These are phyloP conservation scores for Russula ochroleuca DNA, from an alignment of 768 basidiomycete genomes.

Conservation along the genomic window DNA sequence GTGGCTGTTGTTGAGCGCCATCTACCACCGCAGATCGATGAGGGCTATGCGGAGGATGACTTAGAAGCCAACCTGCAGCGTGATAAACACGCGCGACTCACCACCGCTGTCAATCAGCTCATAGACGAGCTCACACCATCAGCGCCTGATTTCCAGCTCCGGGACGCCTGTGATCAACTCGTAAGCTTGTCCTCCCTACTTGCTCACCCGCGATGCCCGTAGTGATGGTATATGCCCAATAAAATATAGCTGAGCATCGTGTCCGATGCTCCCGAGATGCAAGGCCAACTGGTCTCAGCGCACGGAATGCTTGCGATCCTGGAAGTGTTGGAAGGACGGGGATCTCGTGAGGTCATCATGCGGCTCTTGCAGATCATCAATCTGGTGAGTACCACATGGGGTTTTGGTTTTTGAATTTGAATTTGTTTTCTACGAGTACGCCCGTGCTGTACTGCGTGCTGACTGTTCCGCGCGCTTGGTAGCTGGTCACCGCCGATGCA, in stretches of 20 bases:
- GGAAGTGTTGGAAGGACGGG: slow-evolving; percentile 85
- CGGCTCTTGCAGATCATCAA: slow-evolving; percentile 88
- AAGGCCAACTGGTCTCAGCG: slow-evolving; percentile 79
- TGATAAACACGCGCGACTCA: slow-evolving; percentile 89
- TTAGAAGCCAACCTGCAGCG: slow-evolving; percentile 87
- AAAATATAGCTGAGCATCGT: slow-evolving; percentile 66
- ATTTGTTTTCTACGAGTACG: background rate
- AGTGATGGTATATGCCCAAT: background rate
- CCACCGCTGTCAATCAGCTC: slow-evolving; percentile 72
- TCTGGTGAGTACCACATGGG: slow-evolving; percentile 47
- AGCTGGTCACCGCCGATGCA: slow-evolving; percentile 60
- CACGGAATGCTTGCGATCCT: slow-evolving; percentile 95
- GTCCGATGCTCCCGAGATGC: slow-evolving; percentile 78
- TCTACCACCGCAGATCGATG: slow-evolving; percentile 64
- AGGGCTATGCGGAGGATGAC: slow-evolving; percentile 88
- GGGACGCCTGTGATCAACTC: slow-evolving; percentile 82
- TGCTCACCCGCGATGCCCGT: background rate
- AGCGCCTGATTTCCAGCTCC: slow-evolving; percentile 75
- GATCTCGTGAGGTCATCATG: slow-evolving; percentile 80
- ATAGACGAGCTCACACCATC: slow-evolving; percentile 83
- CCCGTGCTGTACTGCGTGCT: background rate
- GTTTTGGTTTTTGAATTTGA: background rate
- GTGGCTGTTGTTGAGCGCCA: slow-evolving; percentile 11
- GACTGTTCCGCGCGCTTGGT: background rate
- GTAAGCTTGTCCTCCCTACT: slow-evolving; percentile 41